Percentiles rank a stretch among this genome's conserved stretches.
Conservation (phyloP, 495 filamentous ascomycete genomes). For the Neurospora discreta region DNA sequence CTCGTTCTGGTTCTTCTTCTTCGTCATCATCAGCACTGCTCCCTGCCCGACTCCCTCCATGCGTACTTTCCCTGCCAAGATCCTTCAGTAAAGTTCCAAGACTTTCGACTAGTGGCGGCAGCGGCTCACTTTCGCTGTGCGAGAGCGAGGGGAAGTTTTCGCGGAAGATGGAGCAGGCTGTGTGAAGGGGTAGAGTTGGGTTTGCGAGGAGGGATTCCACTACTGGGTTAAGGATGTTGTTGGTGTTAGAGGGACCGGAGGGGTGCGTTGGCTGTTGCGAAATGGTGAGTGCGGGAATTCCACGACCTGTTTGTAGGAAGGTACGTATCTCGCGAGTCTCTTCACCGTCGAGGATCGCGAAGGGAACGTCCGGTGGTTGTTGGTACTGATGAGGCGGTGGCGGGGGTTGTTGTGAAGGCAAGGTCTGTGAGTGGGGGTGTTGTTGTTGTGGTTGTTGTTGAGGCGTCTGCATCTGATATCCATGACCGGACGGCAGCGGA, state of each 20-base stretch:
- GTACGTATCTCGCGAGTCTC: constrained; percentile 4
- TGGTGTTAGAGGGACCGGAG: not conserved
- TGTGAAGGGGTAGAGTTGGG: constrained; percentile 1
- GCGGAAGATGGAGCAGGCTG: constrained; percentile 6
- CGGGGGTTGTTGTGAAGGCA: not conserved
- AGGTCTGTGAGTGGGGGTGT: not conserved
- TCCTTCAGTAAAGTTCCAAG: constrained; percentile 9
- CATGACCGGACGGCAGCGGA: not conserved
- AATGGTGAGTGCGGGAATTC: constrained; percentile 4
- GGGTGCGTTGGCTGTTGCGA: not conserved
- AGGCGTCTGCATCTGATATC: not conserved
- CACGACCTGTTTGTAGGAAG: constrained; percentile 10
- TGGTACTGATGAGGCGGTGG: not conserved
- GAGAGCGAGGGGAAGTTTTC: constrained; percentile 10
- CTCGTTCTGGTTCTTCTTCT: not conserved
- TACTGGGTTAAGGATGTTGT: not conserved
- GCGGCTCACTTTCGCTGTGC: constrained; percentile 5
- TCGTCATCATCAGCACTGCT: not conserved
- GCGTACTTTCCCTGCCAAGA: constrained; percentile 6
- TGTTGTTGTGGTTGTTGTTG: not conserved
- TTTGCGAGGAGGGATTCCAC: constrained; percentile 9
- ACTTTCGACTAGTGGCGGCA: constrained; percentile 17
- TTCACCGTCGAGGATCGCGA: constrained; percentile 10
- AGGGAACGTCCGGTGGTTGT: not conserved
- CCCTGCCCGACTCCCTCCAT: not conserved